These are phyloP conservation scores for Aspergillus novofumigatus DNA, from an alignment of 2,329 filamentous ascomycete species.

Conservation along the genomic window DNA sequence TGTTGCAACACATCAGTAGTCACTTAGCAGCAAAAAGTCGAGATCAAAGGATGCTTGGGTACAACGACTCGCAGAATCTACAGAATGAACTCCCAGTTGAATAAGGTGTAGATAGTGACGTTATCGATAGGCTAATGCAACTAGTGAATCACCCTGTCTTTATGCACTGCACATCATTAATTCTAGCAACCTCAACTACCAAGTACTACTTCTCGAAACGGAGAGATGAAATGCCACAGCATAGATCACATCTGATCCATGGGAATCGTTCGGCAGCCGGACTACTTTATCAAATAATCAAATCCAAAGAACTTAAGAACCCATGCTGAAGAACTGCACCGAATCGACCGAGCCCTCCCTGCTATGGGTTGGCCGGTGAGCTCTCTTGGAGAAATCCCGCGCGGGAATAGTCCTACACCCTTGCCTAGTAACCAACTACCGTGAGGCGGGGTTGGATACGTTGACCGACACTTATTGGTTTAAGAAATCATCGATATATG, in stretches of 20 bases:
- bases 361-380: neutral
- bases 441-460: neutral
- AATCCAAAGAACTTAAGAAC: neutral
- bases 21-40: neutral
- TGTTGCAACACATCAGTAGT: neutral
- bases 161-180: neutral
- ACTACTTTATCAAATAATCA: no score
- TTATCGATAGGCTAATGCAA: neutral
- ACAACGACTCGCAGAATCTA: neutral
- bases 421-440: neutral
- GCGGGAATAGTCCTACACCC: neutral
- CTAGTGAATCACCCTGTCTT: neutral
- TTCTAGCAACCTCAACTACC: neutral
- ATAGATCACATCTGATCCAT: no score
- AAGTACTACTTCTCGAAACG: no score
- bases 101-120: neutral
- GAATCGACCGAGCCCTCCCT: neutral
- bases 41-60: neutral
- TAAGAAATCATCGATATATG: neutral
- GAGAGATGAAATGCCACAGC: no score
- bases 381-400: neutral
- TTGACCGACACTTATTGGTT: neutral
- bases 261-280: no score
- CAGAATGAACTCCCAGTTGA: neutral
- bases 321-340: neutral